phyloP scores from a whole-genome alignment of 2,329 filamentous ascomycete species.

The Penicillium olsonii region DNA sequence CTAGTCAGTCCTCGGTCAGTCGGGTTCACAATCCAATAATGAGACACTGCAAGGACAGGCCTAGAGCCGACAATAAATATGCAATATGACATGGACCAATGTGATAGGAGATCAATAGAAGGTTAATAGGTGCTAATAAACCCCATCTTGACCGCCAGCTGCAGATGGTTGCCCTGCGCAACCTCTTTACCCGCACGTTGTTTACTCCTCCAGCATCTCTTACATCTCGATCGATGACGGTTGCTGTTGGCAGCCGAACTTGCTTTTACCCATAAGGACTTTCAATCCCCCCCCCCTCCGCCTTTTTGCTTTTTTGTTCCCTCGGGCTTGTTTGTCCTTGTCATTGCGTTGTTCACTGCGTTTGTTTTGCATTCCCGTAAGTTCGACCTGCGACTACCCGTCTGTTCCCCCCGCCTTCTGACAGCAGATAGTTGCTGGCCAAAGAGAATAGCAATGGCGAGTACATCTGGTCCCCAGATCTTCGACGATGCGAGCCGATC shows the following conservation, averaged over 20 bases:
- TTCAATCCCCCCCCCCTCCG: constrained; percentile 19
- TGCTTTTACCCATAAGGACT: background rate
- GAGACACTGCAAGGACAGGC: constrained; percentile 6
- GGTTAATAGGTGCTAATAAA: constrained; percentile 3
- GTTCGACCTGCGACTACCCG: constrained; percentile 21
- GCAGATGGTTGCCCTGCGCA: constrained; percentile 35
- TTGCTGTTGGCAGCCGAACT: constrained; percentile 27
- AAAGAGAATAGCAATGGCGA: constrained; percentile 37
- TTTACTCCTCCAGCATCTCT: constrained; percentile 33
- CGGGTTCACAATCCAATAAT: background rate
- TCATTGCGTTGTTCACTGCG: constrained; percentile 15
- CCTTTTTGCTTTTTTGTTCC: constrained; percentile 7
- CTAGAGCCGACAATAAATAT: constrained; percentile 1
- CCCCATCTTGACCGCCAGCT: constrained; percentile 25
- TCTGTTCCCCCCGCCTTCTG: constrained; percentile 8
- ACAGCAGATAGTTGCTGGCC: constrained; percentile 28
- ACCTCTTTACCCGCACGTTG: constrained; percentile 31
- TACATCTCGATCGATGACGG: constrained; percentile 23
- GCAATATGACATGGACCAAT: constrained; percentile 9
- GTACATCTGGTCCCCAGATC: constrained; percentile 32
- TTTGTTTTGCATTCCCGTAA: constrained; percentile 22
- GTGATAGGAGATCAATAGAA: constrained; percentile 2
- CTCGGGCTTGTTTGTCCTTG: constrained; percentile 7
- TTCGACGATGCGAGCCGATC: constrained; percentile 41
- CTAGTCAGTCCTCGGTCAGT: background rate